phyloP scores from a whole-genome alignment of 176 grass and related monocot genomes.

The Lolium rigidum region DNA sequence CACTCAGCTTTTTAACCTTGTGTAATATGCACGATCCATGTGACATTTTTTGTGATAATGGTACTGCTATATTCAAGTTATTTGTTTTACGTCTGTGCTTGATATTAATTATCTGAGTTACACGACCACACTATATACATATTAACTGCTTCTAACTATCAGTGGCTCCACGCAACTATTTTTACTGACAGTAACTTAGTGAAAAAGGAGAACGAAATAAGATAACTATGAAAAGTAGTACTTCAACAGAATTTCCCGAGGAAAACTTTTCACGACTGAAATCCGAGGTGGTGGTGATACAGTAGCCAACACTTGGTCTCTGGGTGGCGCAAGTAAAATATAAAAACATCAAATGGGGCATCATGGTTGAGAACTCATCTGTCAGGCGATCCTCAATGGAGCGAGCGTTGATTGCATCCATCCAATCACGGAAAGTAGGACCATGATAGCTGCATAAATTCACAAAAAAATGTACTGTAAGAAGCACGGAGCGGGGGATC shows the following conservation, averaged over 20 bases:
- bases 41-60: too few relatives aligned
- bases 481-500: too few relatives aligned
- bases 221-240: conserved; percentile 33
- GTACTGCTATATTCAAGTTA: too few relatives aligned
- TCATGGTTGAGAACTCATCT: conserved; percentile 16
- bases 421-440: conserved; percentile 57
- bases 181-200: conserved; percentile 5
- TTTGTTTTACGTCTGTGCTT: too few relatives aligned
- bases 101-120: too few relatives aligned
- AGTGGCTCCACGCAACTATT: too few relatives aligned
- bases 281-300: conserved; percentile 68
- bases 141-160: too few relatives aligned
- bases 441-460: conserved; percentile 58
- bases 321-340: conserved; percentile 15
- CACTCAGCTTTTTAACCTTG: too few relatives aligned
- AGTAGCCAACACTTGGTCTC: conserved; percentile 72
- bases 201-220: background rate
- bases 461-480: conserved; percentile 6
- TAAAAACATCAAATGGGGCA: conserved; percentile 26
- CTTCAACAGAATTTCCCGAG: conserved; percentile 52
- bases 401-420: conserved; percentile 73
- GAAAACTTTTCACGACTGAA: conserved; percentile 50
- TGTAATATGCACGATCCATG: too few relatives aligned
- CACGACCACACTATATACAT: too few relatives aligned
- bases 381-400: conserved; percentile 41